phyloP scores from a whole-genome alignment of 768 basidiomycete genomes.

The Rhodotorula toruloides region DNA sequence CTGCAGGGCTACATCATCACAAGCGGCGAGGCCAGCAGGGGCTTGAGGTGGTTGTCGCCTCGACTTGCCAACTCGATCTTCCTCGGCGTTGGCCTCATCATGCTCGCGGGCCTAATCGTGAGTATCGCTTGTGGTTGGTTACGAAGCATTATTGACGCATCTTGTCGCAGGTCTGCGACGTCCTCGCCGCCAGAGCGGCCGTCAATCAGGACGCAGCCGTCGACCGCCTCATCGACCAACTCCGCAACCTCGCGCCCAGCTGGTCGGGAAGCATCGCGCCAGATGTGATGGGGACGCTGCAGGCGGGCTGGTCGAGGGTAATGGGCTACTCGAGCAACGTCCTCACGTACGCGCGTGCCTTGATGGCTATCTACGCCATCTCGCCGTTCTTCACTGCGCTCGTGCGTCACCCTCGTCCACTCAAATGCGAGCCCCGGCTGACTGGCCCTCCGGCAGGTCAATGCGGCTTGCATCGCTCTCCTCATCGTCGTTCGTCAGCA shows the following conservation, averaged over 20 bases:
- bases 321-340: fast-evolving
- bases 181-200: no score
- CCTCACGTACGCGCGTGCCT: not conserved
- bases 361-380: not conserved
- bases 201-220: no score
- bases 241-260: no score
- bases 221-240: no score
- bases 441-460: not conserved
- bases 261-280: no score
- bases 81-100: not conserved
- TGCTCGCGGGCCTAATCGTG: not conserved
- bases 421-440: no score
- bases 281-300: no score
- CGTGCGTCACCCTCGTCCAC: not conserved
- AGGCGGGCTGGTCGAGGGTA: no score
- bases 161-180: no score
- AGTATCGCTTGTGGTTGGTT: not conserved
- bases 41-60: not conserved
- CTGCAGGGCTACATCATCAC: conserved; percentile 9
- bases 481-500: conserved; percentile 6
- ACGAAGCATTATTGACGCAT: not conserved
- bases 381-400: not conserved
- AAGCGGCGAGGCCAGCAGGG: not conserved
- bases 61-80: not conserved
- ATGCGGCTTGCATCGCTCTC: not conserved